phyloP scores from a whole-genome alignment of 2,329 filamentous ascomycete genomes.

The Curvularia sp. region DNA sequence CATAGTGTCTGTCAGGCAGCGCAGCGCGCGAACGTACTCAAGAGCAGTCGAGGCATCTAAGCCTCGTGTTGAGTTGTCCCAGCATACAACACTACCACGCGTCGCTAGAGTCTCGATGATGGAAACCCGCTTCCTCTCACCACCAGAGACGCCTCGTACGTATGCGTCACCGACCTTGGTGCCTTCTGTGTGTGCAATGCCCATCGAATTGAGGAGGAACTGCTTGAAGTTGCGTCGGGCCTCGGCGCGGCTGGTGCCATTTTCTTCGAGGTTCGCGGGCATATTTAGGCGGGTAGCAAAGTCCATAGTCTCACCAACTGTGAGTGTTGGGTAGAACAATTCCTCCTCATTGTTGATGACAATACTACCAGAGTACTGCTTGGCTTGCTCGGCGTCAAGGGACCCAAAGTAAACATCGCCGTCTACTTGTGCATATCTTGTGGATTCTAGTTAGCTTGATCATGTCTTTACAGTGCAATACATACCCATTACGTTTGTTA shows the following conservation, averaged over 20 bases:
- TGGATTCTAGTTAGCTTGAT: slow-evolving; percentile 25
- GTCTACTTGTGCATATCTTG: slow-evolving; percentile 67
- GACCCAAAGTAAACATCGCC: slow-evolving; percentile 57
- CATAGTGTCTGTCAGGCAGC: slow-evolving; percentile 58
- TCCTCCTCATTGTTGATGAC: slow-evolving; percentile 67
- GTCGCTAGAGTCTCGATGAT: slow-evolving; percentile 70
- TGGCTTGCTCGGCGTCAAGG: slow-evolving; percentile 74
- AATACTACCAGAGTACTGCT: slow-evolving; percentile 79
- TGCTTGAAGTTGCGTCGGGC: slow-evolving; percentile 58
- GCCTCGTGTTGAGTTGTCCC: slow-evolving; percentile 55
- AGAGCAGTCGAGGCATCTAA: slow-evolving; percentile 55
- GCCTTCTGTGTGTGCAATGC: slow-evolving; percentile 62
- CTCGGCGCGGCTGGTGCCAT: slow-evolving; percentile 54
- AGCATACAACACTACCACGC: slow-evolving; percentile 62
- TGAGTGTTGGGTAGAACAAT: slow-evolving; percentile 60
- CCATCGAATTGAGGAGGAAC: slow-evolving; percentile 59
- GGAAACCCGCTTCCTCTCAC: slow-evolving; percentile 73
- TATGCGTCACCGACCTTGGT: slow-evolving; percentile 74
- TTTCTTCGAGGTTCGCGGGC: slow-evolving; percentile 62
- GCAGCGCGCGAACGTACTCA: slow-evolving; percentile 63
- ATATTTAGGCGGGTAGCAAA: slow-evolving; percentile 66
- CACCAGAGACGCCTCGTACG: slow-evolving; percentile 71
- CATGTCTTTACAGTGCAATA: slow-evolving; percentile 27
- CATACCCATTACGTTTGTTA: slow-evolving; percentile 62
- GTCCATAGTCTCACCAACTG: slow-evolving; percentile 61